Conservation (phyloP, 108 stramenopile species). For the Cyclotella sp. region DNA sequence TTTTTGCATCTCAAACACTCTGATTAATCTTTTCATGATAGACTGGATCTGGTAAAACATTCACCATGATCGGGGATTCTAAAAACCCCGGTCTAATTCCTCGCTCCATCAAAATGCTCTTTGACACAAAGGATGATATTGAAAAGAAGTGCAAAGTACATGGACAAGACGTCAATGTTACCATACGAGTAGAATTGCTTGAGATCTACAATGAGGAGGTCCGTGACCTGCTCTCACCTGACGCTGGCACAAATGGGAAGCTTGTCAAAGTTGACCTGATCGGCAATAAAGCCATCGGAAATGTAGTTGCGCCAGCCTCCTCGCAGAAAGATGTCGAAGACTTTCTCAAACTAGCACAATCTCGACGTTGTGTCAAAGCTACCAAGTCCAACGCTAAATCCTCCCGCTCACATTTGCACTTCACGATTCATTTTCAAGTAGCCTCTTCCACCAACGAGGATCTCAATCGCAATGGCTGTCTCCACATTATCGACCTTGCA, state of each 20-base stretch:
- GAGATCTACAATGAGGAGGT: conserved; percentile 98
- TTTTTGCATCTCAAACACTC: not conserved
- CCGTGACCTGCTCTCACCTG: conserved; percentile 76
- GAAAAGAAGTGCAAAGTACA: conserved; percentile 42
- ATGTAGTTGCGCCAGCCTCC: conserved; percentile 47
- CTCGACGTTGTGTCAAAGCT: conserved; percentile 78
- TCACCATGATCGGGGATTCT: conserved; percentile 71
- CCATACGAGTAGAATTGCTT: conserved; percentile 85
- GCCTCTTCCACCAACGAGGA: conserved; percentile 46
- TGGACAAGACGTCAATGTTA: conserved; percentile 58
- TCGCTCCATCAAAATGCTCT: conserved; percentile 80
- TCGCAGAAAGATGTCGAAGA: conserved; percentile 59
- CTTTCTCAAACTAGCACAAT: conserved; percentile 67
- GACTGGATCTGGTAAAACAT: conserved; percentile 58
- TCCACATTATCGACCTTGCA: conserved; percentile 49
- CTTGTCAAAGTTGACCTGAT: conserved; percentile 63
- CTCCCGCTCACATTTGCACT: conserved; percentile 85
- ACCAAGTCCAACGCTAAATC: conserved; percentile 86
- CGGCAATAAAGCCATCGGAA: conserved; percentile 74
- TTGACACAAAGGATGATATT: conserved; percentile 69
- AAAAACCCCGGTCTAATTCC: conserved; percentile 71
- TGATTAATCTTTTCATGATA: not conserved
- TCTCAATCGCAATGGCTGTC: conserved; percentile 58
- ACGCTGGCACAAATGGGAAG: conserved; percentile 52
- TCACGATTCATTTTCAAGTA: conserved; percentile 81